A percentile compares a stretch with the other conserved stretches of the same genome.
phyloP scores from a whole-genome alignment of 176 grass and related monocot species.

The Eragrostis curvula region DNA sequence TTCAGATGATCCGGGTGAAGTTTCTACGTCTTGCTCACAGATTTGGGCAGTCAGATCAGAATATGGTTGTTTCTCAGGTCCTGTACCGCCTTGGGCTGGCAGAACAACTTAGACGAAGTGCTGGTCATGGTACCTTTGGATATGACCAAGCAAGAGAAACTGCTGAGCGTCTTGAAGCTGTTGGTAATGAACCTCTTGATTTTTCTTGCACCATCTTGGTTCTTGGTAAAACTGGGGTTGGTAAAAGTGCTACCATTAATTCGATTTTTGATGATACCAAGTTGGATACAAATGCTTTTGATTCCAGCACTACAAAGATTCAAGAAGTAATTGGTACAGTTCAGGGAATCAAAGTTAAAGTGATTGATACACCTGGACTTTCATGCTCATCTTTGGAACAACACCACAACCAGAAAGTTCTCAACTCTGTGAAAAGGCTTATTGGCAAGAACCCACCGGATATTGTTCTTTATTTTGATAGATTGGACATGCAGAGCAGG shows the following conservation, averaged over 20 bases:
- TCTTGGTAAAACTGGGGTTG: constrained; percentile 92
- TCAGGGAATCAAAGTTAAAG: constrained; percentile 79
- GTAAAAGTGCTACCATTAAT: constrained; percentile 96
- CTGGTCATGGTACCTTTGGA: constrained; percentile 60
- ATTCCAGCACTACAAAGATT: constrained; percentile 71
- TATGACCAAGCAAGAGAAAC: constrained; percentile 76
- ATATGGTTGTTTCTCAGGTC: constrained; percentile 97
- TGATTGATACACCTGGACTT: constrained; percentile 96
- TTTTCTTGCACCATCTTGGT: constrained; percentile 94
- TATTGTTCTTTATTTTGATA: constrained; percentile 97
- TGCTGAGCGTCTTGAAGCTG: constrained; percentile 84
- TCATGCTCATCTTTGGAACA: constrained; percentile 75
- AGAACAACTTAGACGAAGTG: constrained; percentile 85
- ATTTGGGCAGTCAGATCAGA: constrained; percentile 86
- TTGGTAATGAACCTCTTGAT: constrained; percentile 66
- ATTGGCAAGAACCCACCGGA: constrained; percentile 77
- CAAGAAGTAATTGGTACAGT: constrained; percentile 74
- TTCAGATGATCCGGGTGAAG: constrained; percentile 88
- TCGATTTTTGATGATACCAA: constrained; percentile 76
- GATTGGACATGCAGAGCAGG: constrained; percentile 87
- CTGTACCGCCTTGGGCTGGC: constrained; percentile 91
- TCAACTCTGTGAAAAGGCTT: constrained; percentile 76
- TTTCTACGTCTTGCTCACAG: constrained; percentile 86
- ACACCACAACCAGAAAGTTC: constrained; percentile 78
- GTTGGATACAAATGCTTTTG: constrained; percentile 80